Evolutionary conservation across 805 yeast species (phyloP).

Genomic region (Torulaspora franciscae): DNA sequence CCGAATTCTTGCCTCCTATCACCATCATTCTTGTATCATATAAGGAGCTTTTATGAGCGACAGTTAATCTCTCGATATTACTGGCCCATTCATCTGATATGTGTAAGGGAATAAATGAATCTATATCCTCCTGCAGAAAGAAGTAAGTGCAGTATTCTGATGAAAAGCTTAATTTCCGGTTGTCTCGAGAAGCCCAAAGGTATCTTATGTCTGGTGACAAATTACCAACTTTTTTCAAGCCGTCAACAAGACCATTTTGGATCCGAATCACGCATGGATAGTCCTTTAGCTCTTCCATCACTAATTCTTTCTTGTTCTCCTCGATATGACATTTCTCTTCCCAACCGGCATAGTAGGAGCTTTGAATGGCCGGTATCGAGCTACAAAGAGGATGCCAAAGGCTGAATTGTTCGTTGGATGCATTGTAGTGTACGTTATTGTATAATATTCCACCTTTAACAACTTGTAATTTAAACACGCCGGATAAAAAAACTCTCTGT

Average conservation of each 20-base stretch:
- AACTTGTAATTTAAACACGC: slow-evolving; percentile 27
- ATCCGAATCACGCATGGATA: slow-evolving; percentile 25
- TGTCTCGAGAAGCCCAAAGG: slow-evolving; percentile 23
- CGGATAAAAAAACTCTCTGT: slow-evolving; percentile 26
- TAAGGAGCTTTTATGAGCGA: slow-evolving; percentile 22
- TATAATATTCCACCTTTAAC: slow-evolving; percentile 34
- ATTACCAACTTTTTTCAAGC: slow-evolving; percentile 15
- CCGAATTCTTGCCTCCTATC: slow-evolving; percentile 61
- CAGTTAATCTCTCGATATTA: slow-evolving; percentile 21
- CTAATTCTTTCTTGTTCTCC: slow-evolving; percentile 9
- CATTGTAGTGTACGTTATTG: slow-evolving; percentile 32
- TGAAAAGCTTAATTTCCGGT: not conserved
- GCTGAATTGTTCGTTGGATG: slow-evolving; percentile 19
- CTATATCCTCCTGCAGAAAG: slow-evolving; percentile 12
- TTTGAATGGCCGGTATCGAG: slow-evolving; percentile 28
- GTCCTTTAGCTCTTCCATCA: slow-evolving; percentile 13
- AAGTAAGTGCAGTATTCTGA: slow-evolving; percentile 14
- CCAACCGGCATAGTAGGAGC: slow-evolving; percentile 35
- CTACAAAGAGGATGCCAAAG: slow-evolving; percentile 32
- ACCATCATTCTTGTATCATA: slow-evolving; percentile 34
- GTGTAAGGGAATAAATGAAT: slow-evolving; percentile 15
- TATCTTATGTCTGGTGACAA: slow-evolving; percentile 21
- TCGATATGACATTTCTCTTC: slow-evolving; percentile 19
- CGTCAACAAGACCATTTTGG: slow-evolving; percentile 13
- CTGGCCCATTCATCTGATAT: slow-evolving; percentile 24